These are phyloP conservation scores for Podospora conica DNA, from an alignment of 495 filamentous ascomycete species.

Conservation along the genomic window DNA sequence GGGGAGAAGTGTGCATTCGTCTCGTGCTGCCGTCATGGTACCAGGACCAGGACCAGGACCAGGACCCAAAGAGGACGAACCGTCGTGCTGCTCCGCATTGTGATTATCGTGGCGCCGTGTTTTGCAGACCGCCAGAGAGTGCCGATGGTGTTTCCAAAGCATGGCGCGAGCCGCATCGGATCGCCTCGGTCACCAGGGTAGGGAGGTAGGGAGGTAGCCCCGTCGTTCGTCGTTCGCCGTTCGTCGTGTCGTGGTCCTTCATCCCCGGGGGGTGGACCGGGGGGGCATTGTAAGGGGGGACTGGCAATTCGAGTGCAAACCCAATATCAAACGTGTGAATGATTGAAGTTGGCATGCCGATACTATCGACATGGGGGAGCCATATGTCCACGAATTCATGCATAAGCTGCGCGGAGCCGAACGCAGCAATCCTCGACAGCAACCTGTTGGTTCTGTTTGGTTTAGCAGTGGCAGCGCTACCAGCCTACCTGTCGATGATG, in stretches of 20 bases:
- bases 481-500: slow-evolving; percentile 13
- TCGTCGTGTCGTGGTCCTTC: too few relatives aligned
- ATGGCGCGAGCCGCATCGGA: background rate
- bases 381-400: slow-evolving; percentile 41
- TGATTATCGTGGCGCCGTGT: background rate
- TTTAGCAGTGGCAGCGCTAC: slow-evolving; percentile 18
- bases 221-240: slow-evolving; percentile 4
- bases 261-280: too few relatives aligned
- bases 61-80: background rate
- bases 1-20: background rate
- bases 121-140: background rate
- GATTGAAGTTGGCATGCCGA: slow-evolving; percentile 20
- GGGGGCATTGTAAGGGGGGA: background rate
- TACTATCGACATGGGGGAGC: slow-evolving; percentile 29
- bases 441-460: slow-evolving; percentile 15
- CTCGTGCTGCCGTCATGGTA: background rate
- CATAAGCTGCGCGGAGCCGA: slow-evolving; percentile 28
- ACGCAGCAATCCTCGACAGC: slow-evolving; percentile 10
- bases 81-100: background rate
- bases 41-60: too few relatives aligned
- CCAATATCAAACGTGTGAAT: slow-evolving; percentile 6
- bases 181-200: background rate
- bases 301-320: slow-evolving; percentile 2
- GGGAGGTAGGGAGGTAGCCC: background rate
- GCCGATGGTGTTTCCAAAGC: background rate